These are phyloP conservation scores for Blastocystis sp. DNA, from an alignment of 352 stramenopile species.

Conservation along the genomic window DNA sequence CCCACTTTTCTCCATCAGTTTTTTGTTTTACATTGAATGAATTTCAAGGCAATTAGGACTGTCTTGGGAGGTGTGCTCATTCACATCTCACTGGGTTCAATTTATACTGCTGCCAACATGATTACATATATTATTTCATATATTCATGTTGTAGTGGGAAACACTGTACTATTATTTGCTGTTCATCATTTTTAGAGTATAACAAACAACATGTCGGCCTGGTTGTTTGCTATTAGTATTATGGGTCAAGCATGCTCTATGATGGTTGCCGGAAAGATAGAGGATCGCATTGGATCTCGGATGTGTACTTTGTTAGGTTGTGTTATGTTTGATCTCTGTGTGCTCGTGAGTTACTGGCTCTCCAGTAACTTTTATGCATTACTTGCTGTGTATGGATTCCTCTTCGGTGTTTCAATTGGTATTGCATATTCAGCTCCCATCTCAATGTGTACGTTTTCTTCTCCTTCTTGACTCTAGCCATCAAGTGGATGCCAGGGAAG, in stretches of 20 bases:
- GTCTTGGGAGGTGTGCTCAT: constrained; percentile 48
- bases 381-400: constrained; percentile 36
- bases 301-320: constrained; percentile 6
- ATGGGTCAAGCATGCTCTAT: constrained; percentile 51
- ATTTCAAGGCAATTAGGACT: constrained; percentile 32
- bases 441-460: not conserved
- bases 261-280: constrained; percentile 55
- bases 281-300: constrained; percentile 1
- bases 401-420: constrained; percentile 27
- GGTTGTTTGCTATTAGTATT: constrained; percentile 61
- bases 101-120: constrained; percentile 62
- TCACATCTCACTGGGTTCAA: constrained; percentile 26
- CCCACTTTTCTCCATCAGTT: not conserved
- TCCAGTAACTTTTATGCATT: constrained; percentile 30
- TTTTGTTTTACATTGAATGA: constrained; percentile 45
- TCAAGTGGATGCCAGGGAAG: constrained; percentile 59
- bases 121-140: constrained; percentile 63
- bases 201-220: constrained; percentile 14
- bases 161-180: not conserved
- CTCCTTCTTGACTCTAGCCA: constrained; percentile 4
- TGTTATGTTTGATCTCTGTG: constrained; percentile 12
- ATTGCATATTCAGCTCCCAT: constrained; percentile 57
- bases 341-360: constrained; percentile 3
- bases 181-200: not conserved
- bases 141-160: not conserved